phyloP scores from a whole-genome alignment of 2,329 filamentous ascomycete genomes.

The Dothidotthia symphoricarpi region DNA sequence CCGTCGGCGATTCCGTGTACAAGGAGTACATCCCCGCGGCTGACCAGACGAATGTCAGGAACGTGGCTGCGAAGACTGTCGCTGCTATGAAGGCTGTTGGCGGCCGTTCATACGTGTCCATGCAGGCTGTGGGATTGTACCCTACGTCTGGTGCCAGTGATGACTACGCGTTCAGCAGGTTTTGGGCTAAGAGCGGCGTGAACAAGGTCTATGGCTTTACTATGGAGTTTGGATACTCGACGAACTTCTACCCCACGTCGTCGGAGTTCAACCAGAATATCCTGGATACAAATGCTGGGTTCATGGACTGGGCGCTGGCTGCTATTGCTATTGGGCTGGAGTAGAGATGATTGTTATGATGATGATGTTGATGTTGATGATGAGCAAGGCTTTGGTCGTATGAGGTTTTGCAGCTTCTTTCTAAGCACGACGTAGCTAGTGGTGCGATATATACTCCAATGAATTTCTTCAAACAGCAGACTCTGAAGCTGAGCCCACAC shows the following conservation, averaged over 20 bases:
- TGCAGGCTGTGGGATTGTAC: conserved; percentile 41
- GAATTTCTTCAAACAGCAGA: too few species aligned
- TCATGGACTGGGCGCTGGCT: conserved; percentile 44
- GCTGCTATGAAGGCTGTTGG: conserved; percentile 42
- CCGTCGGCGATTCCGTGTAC: conserved; percentile 54
- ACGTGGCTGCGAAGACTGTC: conserved; percentile 34
- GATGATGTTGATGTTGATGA: too few species aligned
- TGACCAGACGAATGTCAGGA: conserved; percentile 36
- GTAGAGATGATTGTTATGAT: too few species aligned
- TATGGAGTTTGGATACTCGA: conserved; percentile 42
- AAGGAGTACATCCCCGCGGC: conserved; percentile 43
- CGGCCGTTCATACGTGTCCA: conserved; percentile 33
- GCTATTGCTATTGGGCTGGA: conserved; percentile 33
- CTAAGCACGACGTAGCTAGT: too few species aligned
- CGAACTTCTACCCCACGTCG: conserved; percentile 44
- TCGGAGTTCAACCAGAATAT: conserved; percentile 45
- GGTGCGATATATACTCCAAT: too few species aligned
- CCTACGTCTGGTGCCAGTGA: conserved; percentile 41
- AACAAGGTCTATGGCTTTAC: conserved; percentile 45
- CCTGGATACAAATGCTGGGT: conserved; percentile 43
- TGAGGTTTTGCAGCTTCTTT: too few species aligned
- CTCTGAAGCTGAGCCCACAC: too few species aligned
- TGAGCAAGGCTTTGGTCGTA: too few species aligned
- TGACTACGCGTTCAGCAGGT: conserved; percentile 43
- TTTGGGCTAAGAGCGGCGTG: conserved; percentile 32